Base-by-base conservation (phyloP, 2,329 filamentous ascomycete genomes). In the Stagonosporopsis tanaceti region DNA sequence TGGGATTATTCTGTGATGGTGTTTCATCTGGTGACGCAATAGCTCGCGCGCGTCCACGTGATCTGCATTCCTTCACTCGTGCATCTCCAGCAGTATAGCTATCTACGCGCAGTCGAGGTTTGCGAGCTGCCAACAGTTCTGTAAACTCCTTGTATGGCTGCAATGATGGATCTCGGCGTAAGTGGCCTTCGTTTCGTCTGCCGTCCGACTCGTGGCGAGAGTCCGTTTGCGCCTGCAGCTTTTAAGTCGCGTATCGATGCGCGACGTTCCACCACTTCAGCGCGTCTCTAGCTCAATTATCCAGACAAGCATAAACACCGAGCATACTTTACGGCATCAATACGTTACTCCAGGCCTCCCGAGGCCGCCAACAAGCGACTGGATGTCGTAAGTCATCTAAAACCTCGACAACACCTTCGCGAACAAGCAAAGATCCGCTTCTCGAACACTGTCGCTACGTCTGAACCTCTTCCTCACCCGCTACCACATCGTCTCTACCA, bases 1-100 rank as follows among this genome's bases (percentile, higher is more conserved):
- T 51, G 35, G 48, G 2, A 57, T 72, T 2, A 59, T 60, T 3
- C 57, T 74, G 22, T 74, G 58, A 70, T 11, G 12, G 4, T 22
- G 17, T 11, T 28, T 37, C 30, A 32, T 39, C 6, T 3, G 22
- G 24, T 20, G 14, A 17, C 27, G 4, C 15, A 2, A 32, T 4
- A 11, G 9, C 22, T 4, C 14, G 12, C 47, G 14, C 40, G 50
- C 14, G 15, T 30, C 24, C 42, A 47, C 41, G 41, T 46, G 47
- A 44, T 25, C 8, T 14, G 20, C 25, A 4, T 1, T 27, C 20
- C 44, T 32, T 35, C 44, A 27, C 17, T 32, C n/a, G 3, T 41
- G 20, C 22, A 24, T 20, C n/a, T 15, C 5, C 30, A 8, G 40
- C 32, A 34, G 14, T 15, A 6, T 14, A 34, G 14, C 4, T n/a